phyloP scores from a whole-genome alignment of 495 filamentous ascomycete species.

The Geoglossum glabrum region DNA sequence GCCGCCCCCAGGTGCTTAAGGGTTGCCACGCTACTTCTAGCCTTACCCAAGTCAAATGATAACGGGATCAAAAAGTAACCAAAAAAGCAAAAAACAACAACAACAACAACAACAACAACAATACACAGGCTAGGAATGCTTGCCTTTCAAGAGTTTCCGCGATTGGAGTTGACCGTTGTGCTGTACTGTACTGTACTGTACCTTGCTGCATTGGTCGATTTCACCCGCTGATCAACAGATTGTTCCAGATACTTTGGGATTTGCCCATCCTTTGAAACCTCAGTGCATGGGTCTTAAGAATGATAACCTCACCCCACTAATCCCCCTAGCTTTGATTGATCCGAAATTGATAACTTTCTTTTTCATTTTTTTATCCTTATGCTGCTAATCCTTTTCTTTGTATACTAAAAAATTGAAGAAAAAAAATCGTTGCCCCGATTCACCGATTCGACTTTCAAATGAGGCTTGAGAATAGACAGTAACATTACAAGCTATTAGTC shows the following conservation, averaged over 20 bases:
- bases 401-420: background rate
- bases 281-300: background rate
- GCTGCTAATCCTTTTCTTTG: background rate
- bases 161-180: background rate
- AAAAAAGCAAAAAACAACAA: background rate
- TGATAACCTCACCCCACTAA: background rate
- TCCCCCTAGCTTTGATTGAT: background rate
- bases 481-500: background rate
- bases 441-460: background rate
- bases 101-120: background rate
- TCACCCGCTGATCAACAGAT: background rate
- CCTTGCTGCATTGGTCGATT: background rate
- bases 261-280: background rate
- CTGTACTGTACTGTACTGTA: background rate
- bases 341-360: background rate
- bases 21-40: background rate
- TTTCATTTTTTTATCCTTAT: background rate
- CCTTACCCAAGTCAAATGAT: background rate
- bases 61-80: too few relatives aligned
- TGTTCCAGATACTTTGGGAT: background rate
- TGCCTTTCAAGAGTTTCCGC: background rate
- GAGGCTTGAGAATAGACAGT: background rate
- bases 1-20: slow-evolving; percentile 41
- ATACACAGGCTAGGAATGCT: background rate
- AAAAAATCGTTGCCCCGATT: background rate